These are phyloP conservation scores for Aspergillus funiculosus DNA, from an alignment of 495 filamentous ascomycete genomes.

Conservation along the genomic window DNA sequence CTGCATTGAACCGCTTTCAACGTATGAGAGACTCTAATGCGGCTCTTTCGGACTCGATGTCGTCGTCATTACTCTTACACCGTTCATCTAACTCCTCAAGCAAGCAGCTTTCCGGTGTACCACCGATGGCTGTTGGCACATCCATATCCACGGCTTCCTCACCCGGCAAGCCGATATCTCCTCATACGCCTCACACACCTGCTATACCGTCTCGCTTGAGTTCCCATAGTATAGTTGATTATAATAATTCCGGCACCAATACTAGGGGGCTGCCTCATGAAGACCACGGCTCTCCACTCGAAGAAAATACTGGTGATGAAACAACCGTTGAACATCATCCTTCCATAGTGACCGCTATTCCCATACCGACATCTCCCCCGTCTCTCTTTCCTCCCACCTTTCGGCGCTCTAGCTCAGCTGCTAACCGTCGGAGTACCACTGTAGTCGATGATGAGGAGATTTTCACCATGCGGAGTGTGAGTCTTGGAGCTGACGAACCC, in stretches of 20 bases:
- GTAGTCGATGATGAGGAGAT: constrained; percentile 56
- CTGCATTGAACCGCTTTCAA: constrained; percentile 71
- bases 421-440: constrained; percentile 55
- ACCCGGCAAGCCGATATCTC: constrained; percentile 85
- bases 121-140: constrained; percentile 74
- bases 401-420: constrained; percentile 71
- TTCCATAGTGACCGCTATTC: constrained; percentile 60
- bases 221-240: constrained; percentile 79
- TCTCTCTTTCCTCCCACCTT: constrained; percentile 52
- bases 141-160: constrained; percentile 83
- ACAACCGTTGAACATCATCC: constrained; percentile 41
- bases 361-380: constrained; percentile 79
- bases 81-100: constrained; percentile 80
- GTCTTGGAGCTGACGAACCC: constrained; percentile 64
- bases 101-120: constrained; percentile 74
- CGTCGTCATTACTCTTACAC: constrained; percentile 73
- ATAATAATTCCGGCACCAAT: constrained; percentile 38
- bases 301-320: constrained; percentile 34
- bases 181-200: constrained; percentile 90
- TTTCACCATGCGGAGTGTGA: constrained; percentile 67
- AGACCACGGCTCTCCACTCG: constrained; percentile 33
- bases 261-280: constrained; percentile 22
- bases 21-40: constrained; percentile 82
- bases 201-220: constrained; percentile 89
- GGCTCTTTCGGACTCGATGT: constrained; percentile 80